phyloP scores from a whole-genome alignment of 345 rosid species.

The Hypericum androsaemum region DNA sequence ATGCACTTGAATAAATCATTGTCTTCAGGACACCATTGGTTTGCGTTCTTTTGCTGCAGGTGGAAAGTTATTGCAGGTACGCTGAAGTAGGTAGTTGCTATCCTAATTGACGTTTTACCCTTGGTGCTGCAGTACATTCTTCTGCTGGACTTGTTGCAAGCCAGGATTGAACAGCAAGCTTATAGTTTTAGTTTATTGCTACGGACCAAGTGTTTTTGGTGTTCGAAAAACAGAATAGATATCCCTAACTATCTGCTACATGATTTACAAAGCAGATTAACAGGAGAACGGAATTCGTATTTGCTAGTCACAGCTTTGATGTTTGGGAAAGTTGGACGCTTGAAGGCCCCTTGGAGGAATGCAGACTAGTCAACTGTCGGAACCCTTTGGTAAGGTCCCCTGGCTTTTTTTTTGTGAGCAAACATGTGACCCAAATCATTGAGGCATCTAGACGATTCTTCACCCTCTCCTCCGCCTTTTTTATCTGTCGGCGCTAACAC shows the following conservation, averaged over 20 bases:
- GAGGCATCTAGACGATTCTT: too few species aligned
- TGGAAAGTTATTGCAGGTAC: slow-evolving; percentile 96
- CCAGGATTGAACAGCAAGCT: too few species aligned
- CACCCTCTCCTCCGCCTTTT: not conserved
- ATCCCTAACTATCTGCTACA: not conserved
- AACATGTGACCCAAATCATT: too few species aligned
- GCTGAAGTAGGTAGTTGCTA: not conserved
- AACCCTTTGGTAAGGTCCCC: slow-evolving; percentile 49
- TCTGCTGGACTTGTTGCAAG: too few species aligned
- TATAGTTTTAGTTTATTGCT: too few species aligned
- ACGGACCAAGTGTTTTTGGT: too few species aligned
- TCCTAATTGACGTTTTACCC: too few species aligned
- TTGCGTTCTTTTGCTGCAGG: slow-evolving; percentile 98
- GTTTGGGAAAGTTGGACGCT: slow-evolving; percentile 98
- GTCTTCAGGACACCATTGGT: slow-evolving; percentile 80
- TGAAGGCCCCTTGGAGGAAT: slow-evolving; percentile 84
- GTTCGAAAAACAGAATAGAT: slow-evolving; percentile 11
- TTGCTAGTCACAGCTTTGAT: slow-evolving; percentile 97
- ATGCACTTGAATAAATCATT: slow-evolving; percentile 9
- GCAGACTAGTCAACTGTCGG: slow-evolving; percentile 82
- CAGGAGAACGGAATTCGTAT: slow-evolving; percentile 90
- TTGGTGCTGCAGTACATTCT: too few species aligned
- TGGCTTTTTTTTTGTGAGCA: not conserved
- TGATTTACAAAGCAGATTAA: slow-evolving; percentile 60
- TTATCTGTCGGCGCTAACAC: slow-evolving; percentile 11